Base-by-base conservation (phyloP, 2,329 filamentous ascomycete species). In the Arthrocladium fulminans region DNA sequence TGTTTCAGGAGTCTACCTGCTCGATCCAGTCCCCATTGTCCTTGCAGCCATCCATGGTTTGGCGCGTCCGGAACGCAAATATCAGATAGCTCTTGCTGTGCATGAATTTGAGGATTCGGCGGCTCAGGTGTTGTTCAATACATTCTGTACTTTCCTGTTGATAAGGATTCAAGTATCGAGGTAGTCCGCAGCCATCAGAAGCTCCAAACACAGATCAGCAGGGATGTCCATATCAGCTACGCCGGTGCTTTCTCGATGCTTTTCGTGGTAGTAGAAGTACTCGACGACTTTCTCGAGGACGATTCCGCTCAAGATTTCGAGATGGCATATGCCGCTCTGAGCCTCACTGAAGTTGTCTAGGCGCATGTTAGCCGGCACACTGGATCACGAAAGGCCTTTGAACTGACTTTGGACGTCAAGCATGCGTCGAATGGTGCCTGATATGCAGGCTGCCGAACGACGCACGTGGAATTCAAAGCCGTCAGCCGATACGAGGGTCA, bases 261-360 rank as follows among this genome's bases (percentile, higher is more conserved):
- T 82, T 57, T 83, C 74, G 54, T 81, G 77, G 67, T 83, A 84
- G 63, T 81, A 81, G 38, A 84, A 73, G 60, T 84, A 84, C 61
- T 83, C 79, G 71, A 80, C 83, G 46, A 84, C 78, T 62, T 83
- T 83, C 59, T 84, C 80, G 1, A 84, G 70, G 9, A 83, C 73
- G 22, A 81, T 64, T 23, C 76, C 80, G 57, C 77, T 83, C 59
- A 83, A 75, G 34, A 76, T 80, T 48, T 80, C 74, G 20, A 84
- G 70, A 2, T 70, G 68, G 52, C 79, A 79, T 25, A 73, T 72
- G 42, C 79, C 79, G 15, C 73, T 73, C 12, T 73, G 64, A 0
- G 75, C 73, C 63, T 84, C 80, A n/a, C 70, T 67, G 57, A 83
- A 83, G 50, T 74, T 76, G 59, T 71, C 79, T 83, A n/a, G 17